Percentiles rank a stretch among this genome's conserved stretches.
These are phyloP conservation scores for Rhodotorula sp. DNA, from an alignment of 1,284 basidiomycete genomes.

Conservation along the genomic window DNA sequence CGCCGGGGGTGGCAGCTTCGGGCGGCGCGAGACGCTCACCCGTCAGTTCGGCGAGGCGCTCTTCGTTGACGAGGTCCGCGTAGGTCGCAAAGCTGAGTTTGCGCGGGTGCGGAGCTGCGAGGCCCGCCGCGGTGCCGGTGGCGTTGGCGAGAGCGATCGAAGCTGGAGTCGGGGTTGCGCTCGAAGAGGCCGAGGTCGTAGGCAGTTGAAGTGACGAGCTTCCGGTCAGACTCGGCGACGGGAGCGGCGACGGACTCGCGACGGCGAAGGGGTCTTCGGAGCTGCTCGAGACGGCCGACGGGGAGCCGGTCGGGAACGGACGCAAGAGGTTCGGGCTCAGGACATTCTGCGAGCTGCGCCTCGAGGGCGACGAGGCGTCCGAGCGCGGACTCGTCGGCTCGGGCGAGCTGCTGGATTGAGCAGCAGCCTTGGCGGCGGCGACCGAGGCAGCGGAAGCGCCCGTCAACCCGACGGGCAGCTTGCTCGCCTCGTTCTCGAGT, in stretches of 20 bases:
- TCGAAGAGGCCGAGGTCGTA: neutral
- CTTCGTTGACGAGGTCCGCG: constrained; percentile 40
- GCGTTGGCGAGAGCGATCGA: neutral
- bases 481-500: constrained; percentile 35
- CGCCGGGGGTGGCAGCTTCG: neutral
- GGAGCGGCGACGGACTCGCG: neutral
- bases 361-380: neutral
- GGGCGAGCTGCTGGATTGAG: neutral
- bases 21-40: constrained; percentile 20
- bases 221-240: neutral
- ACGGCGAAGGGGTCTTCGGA: constrained; percentile 9
- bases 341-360: neutral
- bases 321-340: constrained; percentile 21
- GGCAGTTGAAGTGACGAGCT: constrained; percentile 4
- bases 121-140: neutral
- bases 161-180: neutral
- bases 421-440: neutral
- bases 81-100: constrained; percentile 35
- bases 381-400: neutral
- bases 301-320: constrained; percentile 9
- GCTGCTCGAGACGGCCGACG: constrained; percentile 1
- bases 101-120: constrained; percentile 18
- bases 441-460: neutral
- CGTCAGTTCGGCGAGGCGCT: constrained; percentile 36
- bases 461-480: constrained; percentile 16